Conservation (phyloP, 176 grass and related monocot species). For the Coix lacrymajobi region DNA sequence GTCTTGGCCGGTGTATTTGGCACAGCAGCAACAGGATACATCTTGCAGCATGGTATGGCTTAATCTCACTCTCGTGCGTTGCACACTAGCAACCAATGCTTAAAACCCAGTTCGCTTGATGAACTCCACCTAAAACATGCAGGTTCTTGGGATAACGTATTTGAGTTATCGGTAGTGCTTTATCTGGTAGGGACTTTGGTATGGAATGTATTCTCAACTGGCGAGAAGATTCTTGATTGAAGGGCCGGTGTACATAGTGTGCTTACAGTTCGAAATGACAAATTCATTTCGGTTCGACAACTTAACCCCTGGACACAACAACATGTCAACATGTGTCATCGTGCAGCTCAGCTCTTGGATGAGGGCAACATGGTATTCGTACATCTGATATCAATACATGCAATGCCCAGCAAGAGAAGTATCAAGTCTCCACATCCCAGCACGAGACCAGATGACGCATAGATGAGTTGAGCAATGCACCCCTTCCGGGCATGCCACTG, state of each 20-base stretch:
- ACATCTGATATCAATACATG: neutral
- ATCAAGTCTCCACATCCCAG: neutral
- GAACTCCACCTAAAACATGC: neutral
- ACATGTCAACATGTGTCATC: neutral
- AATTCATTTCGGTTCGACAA: neutral
- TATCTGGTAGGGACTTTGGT: slow-evolving; percentile 84
- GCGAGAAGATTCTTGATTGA: slow-evolving; percentile 95
- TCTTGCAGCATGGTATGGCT: slow-evolving; percentile 78
- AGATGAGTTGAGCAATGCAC: slow-evolving; percentile 1
- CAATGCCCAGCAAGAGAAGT: neutral
- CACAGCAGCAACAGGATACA: slow-evolving; percentile 89
- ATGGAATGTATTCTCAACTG: slow-evolving; percentile 90
- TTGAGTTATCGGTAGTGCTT: slow-evolving; percentile 71
- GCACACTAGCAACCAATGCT: neutral
- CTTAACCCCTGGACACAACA: slow-evolving; percentile 6
- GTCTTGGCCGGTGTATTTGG: slow-evolving; percentile 95
- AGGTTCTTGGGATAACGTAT: slow-evolving; percentile 96
- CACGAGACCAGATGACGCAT: neutral
- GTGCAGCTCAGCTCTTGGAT: slow-evolving; percentile 15
- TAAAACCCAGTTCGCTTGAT: neutral
- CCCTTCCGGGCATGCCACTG: neutral
- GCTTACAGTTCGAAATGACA: slow-evolving; percentile 5
- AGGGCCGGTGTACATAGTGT: slow-evolving; percentile 10
- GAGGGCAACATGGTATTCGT: neutral
- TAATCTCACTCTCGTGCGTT: neutral